phyloP scores from a whole-genome alignment of 441 rosid species.

The Dalechampia spathulata region DNA sequence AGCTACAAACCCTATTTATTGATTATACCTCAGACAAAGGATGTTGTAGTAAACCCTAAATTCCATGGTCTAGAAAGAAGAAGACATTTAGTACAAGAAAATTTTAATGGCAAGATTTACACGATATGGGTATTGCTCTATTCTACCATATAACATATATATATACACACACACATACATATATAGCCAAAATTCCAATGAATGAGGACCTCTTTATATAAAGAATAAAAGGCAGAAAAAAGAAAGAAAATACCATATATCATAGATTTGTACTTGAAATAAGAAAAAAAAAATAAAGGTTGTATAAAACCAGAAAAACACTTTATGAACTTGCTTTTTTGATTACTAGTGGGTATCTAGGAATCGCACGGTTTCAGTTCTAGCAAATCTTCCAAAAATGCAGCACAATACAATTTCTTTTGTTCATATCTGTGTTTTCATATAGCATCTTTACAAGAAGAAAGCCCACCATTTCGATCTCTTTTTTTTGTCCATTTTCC shows the following conservation, averaged over 20 bases:
- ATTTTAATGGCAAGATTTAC: background rate
- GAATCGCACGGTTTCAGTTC: background rate
- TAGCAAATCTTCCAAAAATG: background rate
- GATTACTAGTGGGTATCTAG: background rate
- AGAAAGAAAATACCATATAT: too few relatives aligned
- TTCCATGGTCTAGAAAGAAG: background rate
- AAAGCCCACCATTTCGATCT: background rate
- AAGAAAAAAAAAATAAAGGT: too few relatives aligned
- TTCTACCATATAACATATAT: too few relatives aligned
- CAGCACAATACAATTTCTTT: too few relatives aligned
- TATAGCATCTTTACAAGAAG: too few relatives aligned
- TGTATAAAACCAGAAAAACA: too few relatives aligned
- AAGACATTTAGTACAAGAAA: background rate
- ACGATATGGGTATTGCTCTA: too few relatives aligned
- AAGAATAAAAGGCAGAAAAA: too few relatives aligned
- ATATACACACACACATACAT: too few relatives aligned
- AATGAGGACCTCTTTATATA: too few relatives aligned
- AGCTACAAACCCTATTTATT: background rate
- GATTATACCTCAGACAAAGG: conserved; percentile 18
- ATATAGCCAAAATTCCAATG: too few relatives aligned
- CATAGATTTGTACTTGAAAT: too few relatives aligned
- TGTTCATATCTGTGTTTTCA: background rate
- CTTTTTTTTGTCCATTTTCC: conserved; percentile 15
- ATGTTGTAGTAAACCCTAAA: background rate
- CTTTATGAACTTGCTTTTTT: background rate